Evolutionary conservation across 2,329 filamentous ascomycete species (phyloP), one percentile per base, ranked within the genome.

Genomic region (Camillea tinctor): DNA sequence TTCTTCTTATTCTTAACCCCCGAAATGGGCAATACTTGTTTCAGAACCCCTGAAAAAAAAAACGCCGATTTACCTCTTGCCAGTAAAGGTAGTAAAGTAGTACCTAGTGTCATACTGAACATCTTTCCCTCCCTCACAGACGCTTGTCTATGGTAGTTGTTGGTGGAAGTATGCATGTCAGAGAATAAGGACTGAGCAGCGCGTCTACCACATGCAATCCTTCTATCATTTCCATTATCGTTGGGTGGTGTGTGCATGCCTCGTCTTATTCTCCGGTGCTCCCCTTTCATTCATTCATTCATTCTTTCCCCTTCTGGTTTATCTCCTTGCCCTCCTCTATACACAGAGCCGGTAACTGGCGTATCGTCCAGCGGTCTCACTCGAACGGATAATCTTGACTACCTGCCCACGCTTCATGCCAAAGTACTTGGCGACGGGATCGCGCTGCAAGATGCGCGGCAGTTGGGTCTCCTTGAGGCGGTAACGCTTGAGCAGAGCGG

Each of bases 381-480:
- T 93, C 76, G 90, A 93, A 66, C 95, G 84, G 71, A 99, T 97
- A 71, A 99, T 99, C 86, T 99, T 99, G 71, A 99, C 95, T 2
- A 99, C 93, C 77, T 97, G 91, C 3, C 93, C 93, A 73, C 93
- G 85, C 80, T 91, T 90, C 74, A 99, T 80, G 13, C 95, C 95
- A 58, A 97, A 80, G 76, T 98, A 99, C 70, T 90, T 88, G 23
- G 95, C 92, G 56, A 99, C 93, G 2, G 95, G 95, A 75, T 99
- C 95, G 68, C 91, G 91, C 67, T 91, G 86, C 76, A 97, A 86
- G 70, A 99, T 97, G 59, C 95, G 85, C 4, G 95, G 95, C 72
- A 99, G 81, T 80, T 99, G 95, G 9, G 92, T 97, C 83, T 99
- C 95, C 86, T 97, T 98, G 76, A 99, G 79, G 54, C 95, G 87